Evolutionary conservation across 352 stramenopile genomes (phyloP), one percentile per base, ranked within the genome.

Genomic region (Pythium aristosporum): DNA sequence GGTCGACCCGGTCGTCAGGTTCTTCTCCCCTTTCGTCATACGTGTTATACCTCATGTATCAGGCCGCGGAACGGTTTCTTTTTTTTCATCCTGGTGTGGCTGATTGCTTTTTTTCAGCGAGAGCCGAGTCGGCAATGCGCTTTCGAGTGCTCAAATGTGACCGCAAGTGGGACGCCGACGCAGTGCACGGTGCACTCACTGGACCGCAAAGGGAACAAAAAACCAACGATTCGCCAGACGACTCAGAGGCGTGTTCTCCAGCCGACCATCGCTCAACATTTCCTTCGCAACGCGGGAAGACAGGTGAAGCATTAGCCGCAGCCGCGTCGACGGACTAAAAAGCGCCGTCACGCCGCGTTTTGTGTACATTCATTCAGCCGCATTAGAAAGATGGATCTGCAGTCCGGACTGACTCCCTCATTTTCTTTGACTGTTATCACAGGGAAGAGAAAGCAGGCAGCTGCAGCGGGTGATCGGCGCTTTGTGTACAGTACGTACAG

Each of bases 111-210:
- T 11, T 51, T 62, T 53, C 43, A 46, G 43, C 32, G 11, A 50
- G 37, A 53, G 32, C 55, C 34, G 8, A 39, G 34, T 39, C 34
- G 16, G 25, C 43, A 46, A 54, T 62, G 42, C 56, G 43, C 57
- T 65, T 65, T 56, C 57, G 57, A 57, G 57, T 60, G n/a, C 23
- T 28, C 21, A 46, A 54, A 50, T 11, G 47, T 65, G 58, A 65
- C 49, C 39, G 47, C 10, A 6, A 53, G 58, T 65, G 58, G 58
- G 48, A 65, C 48, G 3, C 37, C 32, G 39, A 25, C 34, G 34
- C 34, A 39, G 25, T 28, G 54, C 42, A 46, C 32, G 55, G 43
- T 28, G 25, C 25, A 28, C 25, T 28, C 25, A 28, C 47, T 28
- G 55, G 55, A 61, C 44, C 55, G n/a, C 16, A 30, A 25, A 50